phyloP scores from a whole-genome alignment of 345 rosid species.

The Syzygium aromaticum region DNA sequence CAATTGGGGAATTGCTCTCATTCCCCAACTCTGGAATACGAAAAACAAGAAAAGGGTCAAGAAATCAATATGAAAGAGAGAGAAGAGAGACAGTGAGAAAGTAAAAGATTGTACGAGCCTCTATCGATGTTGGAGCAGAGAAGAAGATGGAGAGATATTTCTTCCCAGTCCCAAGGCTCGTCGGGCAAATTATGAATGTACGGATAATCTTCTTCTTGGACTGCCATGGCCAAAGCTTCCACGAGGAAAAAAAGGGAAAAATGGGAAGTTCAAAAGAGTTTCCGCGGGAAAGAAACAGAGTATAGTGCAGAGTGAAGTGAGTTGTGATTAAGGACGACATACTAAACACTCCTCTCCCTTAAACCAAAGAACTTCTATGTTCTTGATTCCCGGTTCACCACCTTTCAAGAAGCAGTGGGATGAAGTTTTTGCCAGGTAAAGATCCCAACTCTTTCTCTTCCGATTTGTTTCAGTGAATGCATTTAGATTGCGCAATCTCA shows the following conservation, averaged over 20 bases:
- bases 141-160: not conserved
- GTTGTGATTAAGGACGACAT: not conserved
- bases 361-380: not conserved
- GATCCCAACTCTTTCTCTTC: not conserved
- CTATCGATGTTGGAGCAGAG: not conserved
- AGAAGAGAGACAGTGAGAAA: not conserved
- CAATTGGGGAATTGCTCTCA: not conserved
- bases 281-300: not conserved
- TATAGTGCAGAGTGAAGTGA: not conserved
- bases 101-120: not conserved
- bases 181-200: slow-evolving; percentile 2
- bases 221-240: not conserved
- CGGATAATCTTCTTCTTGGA: not conserved
- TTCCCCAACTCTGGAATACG: not conserved
- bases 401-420: not conserved
- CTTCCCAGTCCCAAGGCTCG: slow-evolving; percentile 9
- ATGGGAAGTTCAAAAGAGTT: not conserved
- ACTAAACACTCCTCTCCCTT: not conserved
- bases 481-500: not conserved
- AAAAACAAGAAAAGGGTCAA: not conserved
- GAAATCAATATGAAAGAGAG: not conserved
- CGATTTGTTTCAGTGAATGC: not conserved
- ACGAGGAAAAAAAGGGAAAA: not conserved
- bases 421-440: not conserved
- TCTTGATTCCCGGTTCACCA: not conserved